Evolutionary conservation across 2,329 filamentous ascomycete species (phyloP), one percentile per base, ranked within the genome.

Genomic region (Hymenoscyphus scutula): DNA sequence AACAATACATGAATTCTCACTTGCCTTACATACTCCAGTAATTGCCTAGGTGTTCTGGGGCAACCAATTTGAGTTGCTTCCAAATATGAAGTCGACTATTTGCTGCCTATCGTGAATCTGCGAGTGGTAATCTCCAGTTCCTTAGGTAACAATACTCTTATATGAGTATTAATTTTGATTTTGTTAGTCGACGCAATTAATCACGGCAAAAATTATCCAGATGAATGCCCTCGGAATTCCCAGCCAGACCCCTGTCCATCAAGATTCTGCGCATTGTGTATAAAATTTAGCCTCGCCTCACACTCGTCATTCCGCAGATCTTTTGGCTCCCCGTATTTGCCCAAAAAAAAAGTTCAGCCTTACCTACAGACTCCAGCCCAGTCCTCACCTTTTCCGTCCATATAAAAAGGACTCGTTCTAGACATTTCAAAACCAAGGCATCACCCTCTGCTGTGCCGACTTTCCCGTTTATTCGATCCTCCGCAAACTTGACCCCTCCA

Each of bases 251-350:
- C 45, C 45, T 51, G 45, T 25, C 45, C 15, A 51, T 51, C 45
- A 25, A 48, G n/a, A 25, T 10, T 10, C 45, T 23, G 45, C 25
- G 45, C 27, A 25, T 25, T 32, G 58, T 53, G 45, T 23, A 23
- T 37, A 27, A 30, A 19, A 48, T 58, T 63, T 62, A 64, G 59
- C 63, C 61, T 59, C 48, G 61, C 63, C 63, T 64, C 56, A 56
- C 56, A 59, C 63, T 67, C 63, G 60, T 63, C 61, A 65, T 63
- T 57, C 55, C 60, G 56, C 61, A 59, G 54, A 60, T 59, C 62
- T 59, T 54, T 45, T 53, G 53, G 59, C 37, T 53, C 29, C 38
- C 37, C 17, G 54, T 60, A 56, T 32, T 45, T 64, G 27, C 6
- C 59, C 37, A 17, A 61, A 64, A 57, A 64, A 57, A 60, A 59